phyloP scores from a whole-genome alignment of 305 asterid species.

The Rubia balearica region DNA sequence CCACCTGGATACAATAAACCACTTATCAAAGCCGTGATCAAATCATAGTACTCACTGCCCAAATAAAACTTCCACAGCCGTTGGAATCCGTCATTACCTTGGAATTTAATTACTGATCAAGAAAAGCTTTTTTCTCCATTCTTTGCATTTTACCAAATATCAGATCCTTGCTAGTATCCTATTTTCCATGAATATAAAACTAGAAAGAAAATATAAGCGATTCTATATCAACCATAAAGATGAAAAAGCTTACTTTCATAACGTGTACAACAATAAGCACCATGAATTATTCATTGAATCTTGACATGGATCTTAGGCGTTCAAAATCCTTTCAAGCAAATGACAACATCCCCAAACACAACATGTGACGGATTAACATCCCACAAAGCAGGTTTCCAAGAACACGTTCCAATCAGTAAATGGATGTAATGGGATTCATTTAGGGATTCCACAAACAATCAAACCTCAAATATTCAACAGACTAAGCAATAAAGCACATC shows the following conservation, averaged over 20 bases:
- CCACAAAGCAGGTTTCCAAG: background rate
- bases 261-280: too few relatives aligned
- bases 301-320: background rate
- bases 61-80: background rate
- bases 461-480: background rate
- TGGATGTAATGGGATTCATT: too few relatives aligned
- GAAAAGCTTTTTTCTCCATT: too few relatives aligned
- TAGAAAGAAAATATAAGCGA: background rate
- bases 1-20: slow-evolving; percentile 46
- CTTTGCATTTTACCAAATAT: background rate
- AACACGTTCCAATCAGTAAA: too few relatives aligned
- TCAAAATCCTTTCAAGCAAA: background rate
- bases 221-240: background rate
- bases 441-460: background rate
- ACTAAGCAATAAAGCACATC: background rate
- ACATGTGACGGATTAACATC: background rate
- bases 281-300: background rate
- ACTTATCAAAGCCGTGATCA: background rate
- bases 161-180: background rate
- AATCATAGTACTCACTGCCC: too few relatives aligned
- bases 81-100: background rate
- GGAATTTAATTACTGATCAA: background rate
- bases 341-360: background rate
- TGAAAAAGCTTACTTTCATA: too few relatives aligned
- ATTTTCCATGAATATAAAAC: background rate